Evolutionary conservation across 2,329 filamentous ascomycete genomes (phyloP), one percentile per base, ranked within the genome.

Genomic region (Tolypocladium capitatum): DNA sequence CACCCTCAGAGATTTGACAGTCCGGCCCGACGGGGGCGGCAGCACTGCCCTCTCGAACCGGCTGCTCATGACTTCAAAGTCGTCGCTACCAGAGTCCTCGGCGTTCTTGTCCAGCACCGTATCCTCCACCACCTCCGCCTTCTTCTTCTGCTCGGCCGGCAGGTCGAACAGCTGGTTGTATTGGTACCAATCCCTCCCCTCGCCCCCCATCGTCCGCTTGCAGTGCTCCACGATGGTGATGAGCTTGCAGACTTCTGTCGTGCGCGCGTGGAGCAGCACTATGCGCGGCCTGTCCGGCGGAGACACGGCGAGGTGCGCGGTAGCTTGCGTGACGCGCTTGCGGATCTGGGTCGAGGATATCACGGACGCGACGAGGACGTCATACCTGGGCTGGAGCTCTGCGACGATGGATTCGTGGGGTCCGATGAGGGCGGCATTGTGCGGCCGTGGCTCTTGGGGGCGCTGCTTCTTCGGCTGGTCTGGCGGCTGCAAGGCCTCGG

Each of bases 211-310:
- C 43, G 78, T 67, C 35, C 74, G 67, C 61, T 83, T 83, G 48
- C 72, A 73, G 34, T 84, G 80, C 62, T 88, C 84, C 41, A 73
- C 72, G 42, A 87, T 74, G 4, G 76, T 82, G 55, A 86, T 76
- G 56, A 86, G 68, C 62, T 88, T 89, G 62, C 71, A 72, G 2
- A 76, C 72, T 3, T 78, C 73, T 10, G 60, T 51, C 0, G 72
- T 66, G 20, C 71, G 71, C 31, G 75, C 73, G 55, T 77, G 69
- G 18, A 80, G 61, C 35, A 80, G 59, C n/a, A 68, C 68, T 14
- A 70, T 57, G 10, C 63, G 60, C 43, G 57, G 55, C 24, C 49
- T 50, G 5, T 55, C 53, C n/a, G 24, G 7, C 16, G 51, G 20
- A 16, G 54, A 47, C 2, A 56, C 44, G 40, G 52, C 55, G 7